These are phyloP conservation scores for Eucalyptus tenuipes DNA, from an alignment of 345 rosid species.

Conservation along the genomic window DNA sequence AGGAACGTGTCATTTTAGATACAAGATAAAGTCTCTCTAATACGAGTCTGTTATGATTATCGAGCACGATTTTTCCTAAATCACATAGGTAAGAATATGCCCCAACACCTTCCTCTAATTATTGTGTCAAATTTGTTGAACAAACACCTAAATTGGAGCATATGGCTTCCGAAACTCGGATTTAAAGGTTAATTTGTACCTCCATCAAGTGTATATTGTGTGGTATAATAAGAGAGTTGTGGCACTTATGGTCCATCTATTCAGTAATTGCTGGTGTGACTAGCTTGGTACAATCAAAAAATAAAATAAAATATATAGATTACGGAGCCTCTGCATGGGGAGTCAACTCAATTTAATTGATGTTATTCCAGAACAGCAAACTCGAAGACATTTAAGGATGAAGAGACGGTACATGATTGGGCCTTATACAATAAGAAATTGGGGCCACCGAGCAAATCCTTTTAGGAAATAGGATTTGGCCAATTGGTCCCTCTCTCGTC, in stretches of 20 bases:
- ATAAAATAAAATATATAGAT: background rate
- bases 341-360: background rate
- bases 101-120: background rate
- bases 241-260: background rate
- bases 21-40: background rate
- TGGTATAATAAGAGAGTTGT: too few relatives aligned
- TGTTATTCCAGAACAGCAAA: background rate
- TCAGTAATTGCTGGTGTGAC: background rate
- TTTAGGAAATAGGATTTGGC: background rate
- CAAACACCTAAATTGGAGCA: background rate
- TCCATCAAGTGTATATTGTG: background rate
- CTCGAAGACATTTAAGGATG: background rate
- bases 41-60: background rate
- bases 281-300: background rate
- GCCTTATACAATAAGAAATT: background rate
- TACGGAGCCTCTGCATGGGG: background rate
- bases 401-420: background rate
- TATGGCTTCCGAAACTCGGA: background rate
- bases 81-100: too few relatives aligned
- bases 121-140: background rate
- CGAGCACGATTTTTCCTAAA: too few relatives aligned
- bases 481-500: background rate
- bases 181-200: fast-evolving
- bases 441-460: background rate
- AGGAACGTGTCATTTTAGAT: background rate